Evolutionary conservation across 805 yeast genomes (phyloP), one percentile per base, ranked within the genome.

Genomic region (Dipodascus geniculatus): DNA sequence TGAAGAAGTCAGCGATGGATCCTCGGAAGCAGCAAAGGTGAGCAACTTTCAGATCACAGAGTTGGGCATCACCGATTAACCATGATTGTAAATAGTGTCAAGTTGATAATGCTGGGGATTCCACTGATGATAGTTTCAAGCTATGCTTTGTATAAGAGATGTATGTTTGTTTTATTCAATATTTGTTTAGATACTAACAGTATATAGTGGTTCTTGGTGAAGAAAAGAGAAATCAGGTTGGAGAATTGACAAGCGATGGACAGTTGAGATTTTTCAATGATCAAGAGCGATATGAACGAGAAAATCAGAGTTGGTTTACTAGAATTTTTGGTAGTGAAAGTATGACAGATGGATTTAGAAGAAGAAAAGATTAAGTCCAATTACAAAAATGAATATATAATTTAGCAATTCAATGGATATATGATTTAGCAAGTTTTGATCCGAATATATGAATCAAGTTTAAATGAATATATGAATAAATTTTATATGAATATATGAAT

Each of bases 211-310:
- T 72, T 35, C 61, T 67, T 11, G 77, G 77, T 3, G 69, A 71
- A 17, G 76, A 73, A 49, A 65, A 76, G 55, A 68, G 69, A 31
- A 66, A 68, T 2, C 81, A 77, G 58, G 63, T 70, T 47, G 81
- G 81, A 9, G 77, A 72, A 48, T 65, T 67, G 55, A 71, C 74
- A 1, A 65, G 65, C 1, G 79, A 75, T 51, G 79, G 79, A 0
- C 67, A 74, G 0, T 62, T 75, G 3, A 62, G 75, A n/a, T 61
- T 71, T 50, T 77, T 74, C 61, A 61, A 67, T 11, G 74, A 71
- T 16, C 71, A 70, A 48, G 81, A 77, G 57, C 70, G 65, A 53
- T 54, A 59, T 16, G 66, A 67, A 51, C 61, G 64, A 8, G 77
- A 75, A 55, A 58, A 61, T 35, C 60, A 68, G 28, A 64, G 73